Conservation (phyloP, 805 yeast species). For the Scheffersomyces amazonensis region DNA sequence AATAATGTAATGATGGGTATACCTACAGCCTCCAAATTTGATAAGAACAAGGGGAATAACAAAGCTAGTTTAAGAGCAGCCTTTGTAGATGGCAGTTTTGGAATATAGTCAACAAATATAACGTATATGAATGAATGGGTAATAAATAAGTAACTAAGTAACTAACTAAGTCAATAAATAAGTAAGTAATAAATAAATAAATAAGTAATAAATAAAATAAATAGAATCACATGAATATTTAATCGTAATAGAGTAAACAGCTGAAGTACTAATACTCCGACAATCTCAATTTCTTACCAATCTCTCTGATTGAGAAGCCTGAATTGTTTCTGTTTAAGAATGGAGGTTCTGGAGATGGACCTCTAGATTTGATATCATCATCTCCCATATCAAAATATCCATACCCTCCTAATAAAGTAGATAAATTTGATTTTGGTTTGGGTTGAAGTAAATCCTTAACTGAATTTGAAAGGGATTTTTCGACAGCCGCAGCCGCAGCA, state of each 20-base stretch:
- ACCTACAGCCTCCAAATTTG: conserved; percentile 40
- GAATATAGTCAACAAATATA: conserved; percentile 39
- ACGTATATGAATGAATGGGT: conserved; percentile 3
- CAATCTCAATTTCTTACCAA: conserved; percentile 61
- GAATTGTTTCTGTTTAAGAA: conserved; percentile 35
- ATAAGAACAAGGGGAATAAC: conserved; percentile 42
- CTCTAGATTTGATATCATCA: conserved; percentile 51
- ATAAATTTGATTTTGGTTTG: conserved; percentile 24
- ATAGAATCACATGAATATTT: too few relatives aligned
- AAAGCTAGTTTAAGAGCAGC: conserved; percentile 63
- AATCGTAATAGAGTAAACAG: too few relatives aligned
- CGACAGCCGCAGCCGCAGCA: neutral
- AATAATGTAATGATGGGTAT: conserved; percentile 46
- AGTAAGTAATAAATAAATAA: conserved; percentile 10
- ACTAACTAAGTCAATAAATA: conserved; percentile 8
- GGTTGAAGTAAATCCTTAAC: conserved; percentile 3
- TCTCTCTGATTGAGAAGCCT: conserved; percentile 48
- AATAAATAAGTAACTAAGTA: conserved; percentile 8
- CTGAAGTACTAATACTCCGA: conserved; percentile 53
- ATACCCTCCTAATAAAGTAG: conserved; percentile 52
- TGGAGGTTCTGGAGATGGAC: conserved; percentile 56
- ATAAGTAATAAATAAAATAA: conserved; percentile 7
- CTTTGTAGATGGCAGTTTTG: conserved; percentile 64
- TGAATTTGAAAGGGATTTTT: neutral
- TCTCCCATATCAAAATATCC: conserved; percentile 61